Evolutionary conservation across 2,329 filamentous ascomycete genomes (phyloP).

Genomic region (Lasiodiplodia citricola): DNA sequence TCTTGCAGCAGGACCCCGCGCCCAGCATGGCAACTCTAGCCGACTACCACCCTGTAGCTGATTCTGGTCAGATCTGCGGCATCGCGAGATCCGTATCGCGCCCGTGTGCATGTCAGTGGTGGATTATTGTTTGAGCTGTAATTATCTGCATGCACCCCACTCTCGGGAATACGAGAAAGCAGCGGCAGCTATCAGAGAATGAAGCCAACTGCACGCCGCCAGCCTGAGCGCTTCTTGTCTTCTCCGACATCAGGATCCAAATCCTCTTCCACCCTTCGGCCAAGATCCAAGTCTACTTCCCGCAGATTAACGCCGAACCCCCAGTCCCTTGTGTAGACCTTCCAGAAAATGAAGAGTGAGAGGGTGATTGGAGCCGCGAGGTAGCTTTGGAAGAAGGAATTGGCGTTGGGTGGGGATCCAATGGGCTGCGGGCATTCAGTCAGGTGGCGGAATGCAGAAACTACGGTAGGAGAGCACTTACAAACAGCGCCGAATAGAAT

Average conservation of each 20-base stretch:
- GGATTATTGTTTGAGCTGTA: neutral
- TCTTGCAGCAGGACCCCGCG: neutral
- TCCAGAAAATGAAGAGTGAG: conserved; percentile 43
- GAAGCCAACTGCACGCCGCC: neutral
- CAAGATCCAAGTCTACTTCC: conserved; percentile 40
- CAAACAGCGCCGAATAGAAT: conserved; percentile 1
- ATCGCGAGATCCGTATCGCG: neutral
- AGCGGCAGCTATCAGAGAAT: neutral
- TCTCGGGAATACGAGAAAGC: neutral
- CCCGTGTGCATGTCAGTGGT: neutral
- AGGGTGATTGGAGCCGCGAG: conserved; percentile 64
- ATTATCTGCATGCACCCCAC: neutral
- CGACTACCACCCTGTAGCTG: neutral
- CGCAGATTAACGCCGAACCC: conserved; percentile 32
- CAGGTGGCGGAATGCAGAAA: conserved; percentile 59
- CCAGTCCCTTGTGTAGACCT: conserved; percentile 23
- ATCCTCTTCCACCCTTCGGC: conserved; percentile 37
- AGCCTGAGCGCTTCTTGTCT: neutral
- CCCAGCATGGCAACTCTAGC: neutral
- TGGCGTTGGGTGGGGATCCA: conserved; percentile 52
- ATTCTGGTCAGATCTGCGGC: neutral
- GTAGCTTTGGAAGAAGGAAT: conserved; percentile 74
- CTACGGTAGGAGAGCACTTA: conserved; percentile 57
- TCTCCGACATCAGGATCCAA: neutral
- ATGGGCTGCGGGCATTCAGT: conserved; percentile 55